phyloP scores from a whole-genome alignment of 1,139 yeast species.

The Arxiozyma bovina region DNA sequence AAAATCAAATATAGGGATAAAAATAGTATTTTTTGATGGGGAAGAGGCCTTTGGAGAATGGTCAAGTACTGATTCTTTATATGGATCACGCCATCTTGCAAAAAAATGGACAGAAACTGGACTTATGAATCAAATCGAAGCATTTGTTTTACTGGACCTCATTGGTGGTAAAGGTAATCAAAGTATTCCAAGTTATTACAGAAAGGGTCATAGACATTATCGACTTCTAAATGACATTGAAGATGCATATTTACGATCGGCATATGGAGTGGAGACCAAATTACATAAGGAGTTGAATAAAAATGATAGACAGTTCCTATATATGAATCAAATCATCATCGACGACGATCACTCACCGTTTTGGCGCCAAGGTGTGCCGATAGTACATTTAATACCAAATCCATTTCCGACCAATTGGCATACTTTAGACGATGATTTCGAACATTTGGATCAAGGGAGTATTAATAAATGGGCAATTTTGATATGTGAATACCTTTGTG shows the following conservation, averaged over 20 bases:
- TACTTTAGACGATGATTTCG: constrained; percentile 32
- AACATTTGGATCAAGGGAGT: constrained; percentile 22
- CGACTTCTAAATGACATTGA: constrained; percentile 32
- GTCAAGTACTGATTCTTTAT: constrained; percentile 44
- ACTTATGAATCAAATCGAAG: constrained; percentile 30
- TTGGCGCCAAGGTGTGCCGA: constrained; percentile 37
- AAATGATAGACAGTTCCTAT: constrained; percentile 11
- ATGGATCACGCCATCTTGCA: constrained; percentile 48
- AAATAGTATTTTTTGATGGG: constrained; percentile 49
- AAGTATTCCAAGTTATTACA: constrained; percentile 29
- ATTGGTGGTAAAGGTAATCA: constrained; percentile 32
- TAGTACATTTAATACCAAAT: constrained; percentile 43
- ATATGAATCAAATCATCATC: constrained; percentile 26
- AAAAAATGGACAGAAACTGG: constrained; percentile 31
- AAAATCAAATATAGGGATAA: constrained; percentile 32
- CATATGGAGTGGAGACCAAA: neutral
- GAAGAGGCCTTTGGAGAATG: constrained; percentile 48
- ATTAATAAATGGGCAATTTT: constrained; percentile 26
- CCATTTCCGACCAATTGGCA: constrained; percentile 49
- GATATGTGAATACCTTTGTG: constrained; percentile 18
- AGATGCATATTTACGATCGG: constrained; percentile 9
- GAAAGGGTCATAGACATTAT: constrained; percentile 36
- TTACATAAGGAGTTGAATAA: constrained; percentile 2
- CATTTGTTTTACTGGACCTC: constrained; percentile 42
- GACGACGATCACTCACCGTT: constrained; percentile 52